Percentiles rank a stretch among this genome's conserved stretches.
These are phyloP conservation scores for Paecilomyces sp. DNA, from an alignment of 2,329 filamentous ascomycete species.

Conservation along the genomic window DNA sequence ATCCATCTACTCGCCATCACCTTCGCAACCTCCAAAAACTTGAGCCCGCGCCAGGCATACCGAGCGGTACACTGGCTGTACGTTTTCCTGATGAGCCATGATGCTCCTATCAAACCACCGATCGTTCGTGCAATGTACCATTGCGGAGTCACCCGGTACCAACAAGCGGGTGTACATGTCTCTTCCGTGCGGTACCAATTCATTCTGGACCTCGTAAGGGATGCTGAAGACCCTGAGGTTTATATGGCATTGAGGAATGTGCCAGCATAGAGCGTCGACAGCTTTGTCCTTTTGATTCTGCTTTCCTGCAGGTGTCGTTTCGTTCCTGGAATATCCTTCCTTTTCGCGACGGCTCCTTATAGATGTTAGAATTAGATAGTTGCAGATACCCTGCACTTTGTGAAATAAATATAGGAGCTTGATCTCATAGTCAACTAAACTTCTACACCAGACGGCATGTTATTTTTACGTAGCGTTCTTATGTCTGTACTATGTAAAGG, in stretches of 20 bases:
- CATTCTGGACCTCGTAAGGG: conserved; percentile 36
- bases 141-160: conserved; percentile 40
- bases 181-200: conserved; percentile 31
- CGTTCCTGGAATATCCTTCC: background rate
- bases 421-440: background rate
- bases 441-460: background rate
- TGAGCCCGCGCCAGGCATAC: conserved; percentile 36
- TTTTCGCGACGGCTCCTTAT: background rate
- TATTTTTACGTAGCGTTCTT: background rate
- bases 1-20: conserved; percentile 40
- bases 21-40: conserved; percentile 30
- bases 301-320: background rate
- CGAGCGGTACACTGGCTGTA: conserved; percentile 43
- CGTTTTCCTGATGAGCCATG: conserved; percentile 34
- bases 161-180: conserved; percentile 29
- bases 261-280: background rate
- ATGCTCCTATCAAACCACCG: conserved; percentile 34
- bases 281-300: background rate
- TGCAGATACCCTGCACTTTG: background rate
- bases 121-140: conserved; percentile 45
- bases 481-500: too few relatives aligned
- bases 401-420: background rate
- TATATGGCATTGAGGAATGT: conserved; percentile 19
- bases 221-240: conserved; percentile 37
- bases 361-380: background rate